Evolutionary conservation across 805 yeast species (phyloP).

Genomic region (Metschnikowia lunata): DNA sequence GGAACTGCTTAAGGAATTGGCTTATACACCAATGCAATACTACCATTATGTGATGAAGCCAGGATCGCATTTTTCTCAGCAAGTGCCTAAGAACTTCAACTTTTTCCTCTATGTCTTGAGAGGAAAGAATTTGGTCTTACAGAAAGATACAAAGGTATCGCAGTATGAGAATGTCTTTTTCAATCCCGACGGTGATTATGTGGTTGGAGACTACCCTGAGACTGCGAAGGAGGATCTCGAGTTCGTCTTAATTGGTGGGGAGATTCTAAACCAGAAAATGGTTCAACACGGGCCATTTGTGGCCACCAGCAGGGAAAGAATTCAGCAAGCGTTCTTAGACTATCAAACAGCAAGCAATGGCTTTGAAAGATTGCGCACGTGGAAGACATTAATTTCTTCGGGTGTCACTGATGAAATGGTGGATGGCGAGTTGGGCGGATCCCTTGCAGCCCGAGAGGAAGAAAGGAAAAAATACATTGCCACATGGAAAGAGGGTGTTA

Average conservation of each 20-base stretch:
- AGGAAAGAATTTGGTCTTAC: constrained; percentile 52
- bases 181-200: constrained; percentile 61
- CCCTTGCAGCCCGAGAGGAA: constrained; percentile 28
- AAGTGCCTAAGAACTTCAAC: constrained; percentile 56
- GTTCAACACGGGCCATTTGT: constrained; percentile 94
- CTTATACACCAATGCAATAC: constrained; percentile 76
- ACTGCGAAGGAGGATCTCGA: constrained; percentile 44
- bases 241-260: constrained; percentile 73
- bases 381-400: constrained; percentile 48
- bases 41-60: constrained; percentile 60
- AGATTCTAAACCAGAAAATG: constrained; percentile 65
- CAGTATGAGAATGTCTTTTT: constrained; percentile 57
- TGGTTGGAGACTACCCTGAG: constrained; percentile 44
- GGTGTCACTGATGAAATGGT: constrained; percentile 43
- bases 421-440: constrained; percentile 35
- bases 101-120: constrained; percentile 63
- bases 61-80: constrained; percentile 61
- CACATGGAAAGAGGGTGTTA: constrained; percentile 8
- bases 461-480: constrained; percentile 11
- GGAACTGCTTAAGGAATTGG: constrained; percentile 67
- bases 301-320: constrained; percentile 60
- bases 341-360: constrained; percentile 69
- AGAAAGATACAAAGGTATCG: constrained; percentile 25
- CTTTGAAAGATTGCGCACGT: constrained; percentile 59
- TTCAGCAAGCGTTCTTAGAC: constrained; percentile 65